Conservation (phyloP, 1,284 basidiomycete genomes). For the Boletus semigastroideus region DNA sequence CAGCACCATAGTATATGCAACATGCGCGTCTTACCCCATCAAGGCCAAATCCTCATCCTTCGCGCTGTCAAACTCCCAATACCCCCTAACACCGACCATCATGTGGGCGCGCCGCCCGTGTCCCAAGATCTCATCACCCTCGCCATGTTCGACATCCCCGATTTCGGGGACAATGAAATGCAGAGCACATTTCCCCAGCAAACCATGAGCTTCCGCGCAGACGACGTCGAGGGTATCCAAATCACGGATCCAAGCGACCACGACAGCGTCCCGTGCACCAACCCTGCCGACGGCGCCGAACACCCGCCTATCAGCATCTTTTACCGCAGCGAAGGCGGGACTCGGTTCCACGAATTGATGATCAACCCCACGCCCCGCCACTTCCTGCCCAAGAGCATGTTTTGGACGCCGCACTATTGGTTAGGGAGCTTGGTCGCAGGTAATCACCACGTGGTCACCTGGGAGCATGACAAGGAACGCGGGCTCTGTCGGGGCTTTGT, state of each 20-base stretch:
- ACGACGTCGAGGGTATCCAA: slow-evolving; percentile 40
- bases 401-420: slow-evolving; percentile 29
- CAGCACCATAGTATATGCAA: slow-evolving; percentile 49
- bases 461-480: slow-evolving; percentile 32
- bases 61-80: slow-evolving; percentile 40
- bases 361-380: slow-evolving; percentile 36
- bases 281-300: slow-evolving; percentile 30
- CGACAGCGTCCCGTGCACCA: slow-evolving; percentile 36
- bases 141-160: slow-evolving; percentile 34
- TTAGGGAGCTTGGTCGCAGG: slow-evolving; percentile 26
- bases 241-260: slow-evolving; percentile 51
- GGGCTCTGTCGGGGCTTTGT: slow-evolving; percentile 36
- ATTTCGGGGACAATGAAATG: slow-evolving; percentile 25
- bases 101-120: slow-evolving; percentile 34
- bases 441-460: slow-evolving; percentile 28
- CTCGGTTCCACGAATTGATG: slow-evolving; percentile 39
- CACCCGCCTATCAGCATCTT: slow-evolving; percentile 55
- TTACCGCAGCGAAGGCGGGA: slow-evolving; percentile 34
- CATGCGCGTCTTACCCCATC: slow-evolving; percentile 53
- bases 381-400: slow-evolving; percentile 25
- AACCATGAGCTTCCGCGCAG: slow-evolving; percentile 24
- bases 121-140: slow-evolving; percentile 31
- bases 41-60: slow-evolving; percentile 55
- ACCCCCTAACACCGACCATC: slow-evolving; percentile 13
- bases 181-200: slow-evolving; percentile 20